phyloP scores from a whole-genome alignment of 257 asterid species.

The Capsicum rhomboideum region DNA sequence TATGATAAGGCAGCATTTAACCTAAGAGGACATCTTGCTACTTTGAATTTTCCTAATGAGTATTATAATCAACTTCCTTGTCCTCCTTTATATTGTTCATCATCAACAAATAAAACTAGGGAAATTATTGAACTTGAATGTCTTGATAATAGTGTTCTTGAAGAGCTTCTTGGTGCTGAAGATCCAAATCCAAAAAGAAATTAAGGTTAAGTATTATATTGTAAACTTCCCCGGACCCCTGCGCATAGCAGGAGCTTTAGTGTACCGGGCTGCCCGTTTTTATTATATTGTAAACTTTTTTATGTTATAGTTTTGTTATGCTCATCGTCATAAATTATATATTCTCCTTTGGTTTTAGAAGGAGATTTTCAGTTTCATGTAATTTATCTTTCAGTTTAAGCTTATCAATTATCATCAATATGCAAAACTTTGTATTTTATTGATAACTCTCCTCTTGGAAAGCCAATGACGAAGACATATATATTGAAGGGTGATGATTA shows the following conservation, averaged over 20 bases:
- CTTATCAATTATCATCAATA: not conserved
- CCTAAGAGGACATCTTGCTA: constrained; percentile 49
- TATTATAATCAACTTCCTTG: constrained; percentile 37
- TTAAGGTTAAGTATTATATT: not conserved
- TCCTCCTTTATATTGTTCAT: constrained; percentile 35
- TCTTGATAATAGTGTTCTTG: constrained; percentile 43
- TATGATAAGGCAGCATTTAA: constrained; percentile 39
- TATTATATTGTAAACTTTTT: not conserved
- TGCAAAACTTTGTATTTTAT: not conserved
- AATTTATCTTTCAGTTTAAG: not conserved
- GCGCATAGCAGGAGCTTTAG: too few species aligned
- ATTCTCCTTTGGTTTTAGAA: not conserved
- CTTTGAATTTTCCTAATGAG: constrained; percentile 46
- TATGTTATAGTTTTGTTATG: not conserved
- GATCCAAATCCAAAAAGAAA: constrained; percentile 24
- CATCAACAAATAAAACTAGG: constrained; percentile 14
- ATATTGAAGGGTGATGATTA: not conserved
- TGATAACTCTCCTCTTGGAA: not conserved
- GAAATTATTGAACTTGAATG: constrained; percentile 43
- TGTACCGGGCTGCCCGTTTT: too few species aligned
- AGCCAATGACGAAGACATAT: not conserved
- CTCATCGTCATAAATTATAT: not conserved
- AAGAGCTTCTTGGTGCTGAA: constrained; percentile 41
- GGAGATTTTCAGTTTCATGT: not conserved
- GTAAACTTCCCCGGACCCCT: too few species aligned